Evolutionary conservation across 805 yeast genomes (phyloP).

Genomic region (Yamadazyma akitaensis): DNA sequence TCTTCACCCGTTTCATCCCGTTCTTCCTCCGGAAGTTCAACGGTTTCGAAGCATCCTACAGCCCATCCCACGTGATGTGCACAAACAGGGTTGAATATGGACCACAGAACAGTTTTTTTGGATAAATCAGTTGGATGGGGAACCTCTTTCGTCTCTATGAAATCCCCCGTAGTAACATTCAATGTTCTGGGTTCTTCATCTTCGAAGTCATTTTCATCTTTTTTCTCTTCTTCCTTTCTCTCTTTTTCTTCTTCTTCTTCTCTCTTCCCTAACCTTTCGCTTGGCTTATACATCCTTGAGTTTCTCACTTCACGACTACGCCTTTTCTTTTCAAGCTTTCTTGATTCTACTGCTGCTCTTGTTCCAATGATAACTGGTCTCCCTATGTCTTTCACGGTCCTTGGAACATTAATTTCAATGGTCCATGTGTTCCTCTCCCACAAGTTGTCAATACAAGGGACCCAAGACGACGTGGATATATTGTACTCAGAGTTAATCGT

Average conservation of each 20-base stretch:
- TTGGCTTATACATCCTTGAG: background rate
- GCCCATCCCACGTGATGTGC: conserved; percentile 97
- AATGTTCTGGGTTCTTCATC: conserved; percentile 50
- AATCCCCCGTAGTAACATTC: conserved; percentile 68
- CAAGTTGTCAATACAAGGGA: conserved; percentile 88
- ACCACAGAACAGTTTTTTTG: conserved; percentile 72
- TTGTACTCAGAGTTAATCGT: conserved; percentile 78
- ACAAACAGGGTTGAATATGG: conserved; percentile 77
- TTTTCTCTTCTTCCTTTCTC: conserved; percentile 14
- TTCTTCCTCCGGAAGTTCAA: conserved; percentile 46
- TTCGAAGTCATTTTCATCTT: conserved; percentile 43
- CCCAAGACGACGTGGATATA: conserved; percentile 91
- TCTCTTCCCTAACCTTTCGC: conserved; percentile 11
- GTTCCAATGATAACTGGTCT: conserved; percentile 43
- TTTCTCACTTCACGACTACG: conserved; percentile 19
- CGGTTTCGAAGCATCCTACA: conserved; percentile 77
- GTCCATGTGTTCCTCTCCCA: conserved; percentile 94
- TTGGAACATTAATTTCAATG: conserved; percentile 78
- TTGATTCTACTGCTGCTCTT: conserved; percentile 16
- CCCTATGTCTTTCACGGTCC: conserved; percentile 71
- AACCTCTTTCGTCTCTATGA: conserved; percentile 58
- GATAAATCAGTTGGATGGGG: conserved; percentile 74
- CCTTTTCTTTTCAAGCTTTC: conserved; percentile 11
- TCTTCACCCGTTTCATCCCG: conserved; percentile 27
- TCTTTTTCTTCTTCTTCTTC: conserved; percentile 28